These are phyloP conservation scores for Vaccinium corymbosum DNA, from an alignment of 148 eudicot species.

Conservation along the genomic window DNA sequence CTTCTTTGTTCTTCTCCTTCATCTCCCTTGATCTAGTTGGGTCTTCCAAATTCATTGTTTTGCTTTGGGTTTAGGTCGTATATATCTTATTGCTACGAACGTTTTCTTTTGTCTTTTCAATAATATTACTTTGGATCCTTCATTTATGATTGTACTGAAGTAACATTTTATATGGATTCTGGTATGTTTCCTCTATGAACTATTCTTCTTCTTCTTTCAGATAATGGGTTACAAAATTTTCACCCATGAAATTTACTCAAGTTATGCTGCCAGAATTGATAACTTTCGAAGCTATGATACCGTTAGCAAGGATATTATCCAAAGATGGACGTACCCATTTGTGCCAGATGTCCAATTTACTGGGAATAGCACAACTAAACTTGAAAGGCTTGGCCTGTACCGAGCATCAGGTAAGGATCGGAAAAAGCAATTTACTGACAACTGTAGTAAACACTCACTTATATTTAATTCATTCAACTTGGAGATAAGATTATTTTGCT, in stretches of 20 bases:
- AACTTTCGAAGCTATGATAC: constrained; percentile 88
- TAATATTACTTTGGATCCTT: not conserved
- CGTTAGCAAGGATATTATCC: constrained; percentile 91
- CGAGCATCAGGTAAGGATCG: constrained; percentile 64
- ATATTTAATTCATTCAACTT: not conserved
- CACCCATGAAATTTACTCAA: constrained; percentile 86
- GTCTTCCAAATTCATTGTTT: not conserved
- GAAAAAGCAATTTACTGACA: constrained; percentile 2
- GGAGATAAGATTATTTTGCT: constrained; percentile 8
- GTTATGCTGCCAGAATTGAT: constrained; percentile 90
- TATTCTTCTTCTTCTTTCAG: constrained; percentile 38
- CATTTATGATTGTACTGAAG: not conserved
- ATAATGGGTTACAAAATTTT: constrained; percentile 95
- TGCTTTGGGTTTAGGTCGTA: not conserved
- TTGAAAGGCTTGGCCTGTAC: constrained; percentile 83
- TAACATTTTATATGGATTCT: not conserved
- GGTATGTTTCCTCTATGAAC: not conserved
- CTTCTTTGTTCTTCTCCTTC: not conserved
- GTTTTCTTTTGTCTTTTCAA: not conserved
- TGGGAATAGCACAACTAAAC: constrained; percentile 54
- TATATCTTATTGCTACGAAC: not conserved
- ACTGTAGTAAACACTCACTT: not conserved
- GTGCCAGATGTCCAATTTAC: constrained; percentile 85
- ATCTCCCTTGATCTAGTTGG: not conserved
- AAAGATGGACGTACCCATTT: constrained; percentile 92